phyloP scores from a whole-genome alignment of 2,329 filamentous ascomycete species.

The Neonectria punicea region DNA sequence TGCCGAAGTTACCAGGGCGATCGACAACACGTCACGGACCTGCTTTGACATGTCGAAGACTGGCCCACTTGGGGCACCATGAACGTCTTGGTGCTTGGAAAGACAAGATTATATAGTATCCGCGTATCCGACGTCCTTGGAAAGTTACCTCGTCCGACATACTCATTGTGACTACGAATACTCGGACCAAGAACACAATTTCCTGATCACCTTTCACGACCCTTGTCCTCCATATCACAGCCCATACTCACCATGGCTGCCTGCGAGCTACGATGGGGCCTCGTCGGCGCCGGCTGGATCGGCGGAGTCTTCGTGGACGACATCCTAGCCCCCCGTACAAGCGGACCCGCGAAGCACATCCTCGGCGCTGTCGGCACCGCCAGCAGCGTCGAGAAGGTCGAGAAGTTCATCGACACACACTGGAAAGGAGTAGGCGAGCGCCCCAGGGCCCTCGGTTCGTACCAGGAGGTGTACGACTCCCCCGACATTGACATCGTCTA shows the following conservation, averaged over 20 bases:
- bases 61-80: background rate
- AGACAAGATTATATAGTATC: background rate
- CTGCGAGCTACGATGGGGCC: conserved; percentile 13
- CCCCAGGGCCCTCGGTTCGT: conserved; percentile 47
- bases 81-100: background rate
- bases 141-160: too few relatives aligned
- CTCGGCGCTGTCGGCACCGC: conserved; percentile 12
- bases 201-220: background rate
- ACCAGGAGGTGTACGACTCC: conserved; percentile 54
- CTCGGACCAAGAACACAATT: background rate
- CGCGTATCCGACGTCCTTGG: background rate
- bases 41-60: background rate
- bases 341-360: conserved; percentile 11
- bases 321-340: conserved; percentile 12
- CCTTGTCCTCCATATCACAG: background rate
- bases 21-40: background rate
- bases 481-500: conserved; percentile 56
- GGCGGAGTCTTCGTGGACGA: conserved; percentile 16
- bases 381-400: conserved; percentile 11
- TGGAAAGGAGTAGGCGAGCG: conserved; percentile 17
- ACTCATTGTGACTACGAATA: too few relatives aligned
- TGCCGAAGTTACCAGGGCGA: background rate
- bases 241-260: conserved; percentile 2
- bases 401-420: conserved; percentile 16
- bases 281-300: conserved; percentile 21